Base-by-base conservation (phyloP, 441 rosid species). In the Mallotus repandus region DNA sequence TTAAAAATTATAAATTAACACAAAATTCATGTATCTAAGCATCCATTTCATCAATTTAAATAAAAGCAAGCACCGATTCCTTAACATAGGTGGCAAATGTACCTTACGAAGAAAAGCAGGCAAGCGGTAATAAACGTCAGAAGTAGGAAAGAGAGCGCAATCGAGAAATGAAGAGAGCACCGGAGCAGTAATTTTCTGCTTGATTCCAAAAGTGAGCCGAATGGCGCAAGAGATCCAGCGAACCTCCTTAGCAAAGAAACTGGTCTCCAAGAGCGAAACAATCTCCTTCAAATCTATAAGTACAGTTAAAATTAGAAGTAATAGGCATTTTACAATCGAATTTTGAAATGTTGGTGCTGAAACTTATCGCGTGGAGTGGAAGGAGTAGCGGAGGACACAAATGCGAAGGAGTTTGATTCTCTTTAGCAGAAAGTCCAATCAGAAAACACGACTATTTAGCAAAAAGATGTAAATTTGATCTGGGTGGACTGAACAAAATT, bases 221-320 rank as follows among this genome's bases (percentile, higher is more conserved):
- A 89, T 82, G 2, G 91, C 94, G 4, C 89, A 88, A 61, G 83
- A 69, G 48, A 89, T 85, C 54, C 88, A 78, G 52, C 94, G 81
- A 63, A 85, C 85, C 79, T 89, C 91, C 67, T 86, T 77, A 15
- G 84, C 82, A 70, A 85, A 84, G 0, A 87, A 86, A 9, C 87
- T 90, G 0, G 87, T 85, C 83, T 86, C 90, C 45, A 89, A 84
- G 76, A 89, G 77, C 35, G 84, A 78, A 7, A 86, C 90, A 68
- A 87, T 87, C 81, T 86, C 94, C 87, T 89, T 89, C 91, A 89
- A 88, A 83, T 82, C 90, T 86, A 71, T 65, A 32, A 52, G 38
- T 32, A 32, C 2, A 32, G 38, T 32, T 32, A 32, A 32, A 32
- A 32, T 32, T 32, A 32, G 38, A 32, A 32, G 38, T 32, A 4